These are phyloP conservation scores for Coniochaeta hoffmannii DNA, from an alignment of 2,329 filamentous ascomycete genomes.

Conservation along the genomic window DNA sequence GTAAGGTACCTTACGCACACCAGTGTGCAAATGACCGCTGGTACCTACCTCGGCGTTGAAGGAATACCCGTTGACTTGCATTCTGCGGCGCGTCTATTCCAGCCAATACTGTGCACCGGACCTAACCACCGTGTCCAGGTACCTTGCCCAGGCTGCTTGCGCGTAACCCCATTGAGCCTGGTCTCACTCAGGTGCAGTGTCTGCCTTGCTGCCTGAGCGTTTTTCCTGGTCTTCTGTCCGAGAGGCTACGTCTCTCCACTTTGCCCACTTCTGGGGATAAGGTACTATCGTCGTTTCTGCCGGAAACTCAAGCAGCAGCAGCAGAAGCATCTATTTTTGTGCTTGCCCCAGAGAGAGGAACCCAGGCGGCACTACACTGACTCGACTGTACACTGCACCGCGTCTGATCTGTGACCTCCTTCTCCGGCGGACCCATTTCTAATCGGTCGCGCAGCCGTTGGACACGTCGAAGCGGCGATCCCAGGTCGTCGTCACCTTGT, in stretches of 20 bases:
- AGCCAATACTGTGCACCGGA: background rate
- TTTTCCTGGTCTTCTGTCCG: background rate
- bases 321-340: background rate
- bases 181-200: background rate
- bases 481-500: background rate
- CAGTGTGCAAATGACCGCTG: too few relatives aligned
- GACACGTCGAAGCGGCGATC: too few relatives aligned
- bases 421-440: background rate
- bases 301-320: background rate
- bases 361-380: background rate
- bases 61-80: too few relatives aligned
- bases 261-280: background rate
- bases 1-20: background rate
- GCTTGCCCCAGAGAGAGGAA: background rate
- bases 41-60: too few relatives aligned
- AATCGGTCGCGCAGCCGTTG: background rate
- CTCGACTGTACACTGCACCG: background rate
- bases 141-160: background rate
- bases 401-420: background rate
- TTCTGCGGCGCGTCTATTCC: background rate
- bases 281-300: background rate
- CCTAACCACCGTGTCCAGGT: background rate
- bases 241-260: conserved; percentile 2
- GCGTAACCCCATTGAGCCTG: background rate
- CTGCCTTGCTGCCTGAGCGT: background rate